These are phyloP conservation scores for Euphorbia schlechtendalii DNA, from an alignment of 441 rosid species.

Conservation along the genomic window DNA sequence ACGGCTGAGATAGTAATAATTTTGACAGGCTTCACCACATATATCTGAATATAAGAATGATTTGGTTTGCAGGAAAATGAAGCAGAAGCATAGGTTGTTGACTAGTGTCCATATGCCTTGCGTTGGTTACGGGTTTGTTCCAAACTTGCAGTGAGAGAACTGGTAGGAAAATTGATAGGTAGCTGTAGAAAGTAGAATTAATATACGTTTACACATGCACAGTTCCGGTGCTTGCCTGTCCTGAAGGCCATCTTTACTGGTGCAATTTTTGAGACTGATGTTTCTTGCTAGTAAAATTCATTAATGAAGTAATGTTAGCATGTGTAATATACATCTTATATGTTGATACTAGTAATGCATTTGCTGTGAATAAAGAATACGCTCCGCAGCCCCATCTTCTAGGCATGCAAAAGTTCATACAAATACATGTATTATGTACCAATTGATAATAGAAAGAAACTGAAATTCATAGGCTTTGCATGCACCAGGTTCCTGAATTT, in stretches of 20 bases:
- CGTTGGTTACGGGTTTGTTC: neutral
- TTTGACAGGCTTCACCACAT: neutral
- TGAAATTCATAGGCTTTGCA: no score
- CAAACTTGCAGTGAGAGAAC: slow-evolving; percentile 1
- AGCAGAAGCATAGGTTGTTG: neutral
- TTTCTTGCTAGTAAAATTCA: neutral
- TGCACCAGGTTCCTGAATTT: no score
- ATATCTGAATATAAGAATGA: slow-evolving; percentile 1
- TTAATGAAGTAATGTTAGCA: neutral
- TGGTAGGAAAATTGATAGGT: neutral
- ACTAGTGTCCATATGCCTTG: neutral
- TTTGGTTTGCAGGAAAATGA: slow-evolving; percentile 22
- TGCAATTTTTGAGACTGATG: neutral
- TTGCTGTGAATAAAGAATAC: neutral
- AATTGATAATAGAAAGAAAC: no score
- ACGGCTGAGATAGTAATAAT: neutral
- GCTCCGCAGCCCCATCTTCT: neutral
- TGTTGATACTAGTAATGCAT: neutral
- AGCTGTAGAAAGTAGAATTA: slow-evolving; percentile 11
- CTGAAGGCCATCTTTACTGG: neutral
- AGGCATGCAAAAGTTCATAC: no score
- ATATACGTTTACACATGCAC: slow-evolving; percentile 8
- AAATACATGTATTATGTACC: no score
- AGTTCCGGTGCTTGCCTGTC: slow-evolving; percentile 17
- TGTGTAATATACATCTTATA: neutral